Conservation (phyloP, 2,329 filamentous ascomycete genomes). For the Tricladium varicosporioides region DNA sequence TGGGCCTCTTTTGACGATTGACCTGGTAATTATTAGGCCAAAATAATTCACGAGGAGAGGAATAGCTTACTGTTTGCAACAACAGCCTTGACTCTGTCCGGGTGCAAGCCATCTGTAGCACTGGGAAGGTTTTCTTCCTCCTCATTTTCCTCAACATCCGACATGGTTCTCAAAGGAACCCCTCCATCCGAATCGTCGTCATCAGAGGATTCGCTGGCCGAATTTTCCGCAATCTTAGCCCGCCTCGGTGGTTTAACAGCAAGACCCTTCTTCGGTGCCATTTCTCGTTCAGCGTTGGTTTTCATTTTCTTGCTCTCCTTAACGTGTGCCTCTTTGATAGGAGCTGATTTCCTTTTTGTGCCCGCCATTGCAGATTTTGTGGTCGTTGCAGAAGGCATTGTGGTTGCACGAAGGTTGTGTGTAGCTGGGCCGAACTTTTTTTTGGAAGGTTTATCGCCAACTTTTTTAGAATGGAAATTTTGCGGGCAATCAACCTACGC, state of each 20-base stretch:
- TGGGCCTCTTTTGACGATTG: constrained; percentile 82
- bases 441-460: not conserved
- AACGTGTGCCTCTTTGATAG: constrained; percentile 43
- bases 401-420: constrained; percentile 10
- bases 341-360: constrained; percentile 56
- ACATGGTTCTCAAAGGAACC: constrained; percentile 14
- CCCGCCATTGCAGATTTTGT: constrained; percentile 46
- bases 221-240: constrained; percentile 4
- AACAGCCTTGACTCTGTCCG: constrained; percentile 34
- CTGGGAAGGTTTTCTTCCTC: constrained; percentile 37
- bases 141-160: constrained; percentile 26
- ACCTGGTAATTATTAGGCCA: constrained; percentile 38
- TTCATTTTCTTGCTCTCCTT: constrained; percentile 52
- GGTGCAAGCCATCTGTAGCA: constrained; percentile 34
- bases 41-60: constrained; percentile 38
- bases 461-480: constrained; percentile 14
- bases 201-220: constrained; percentile 37
- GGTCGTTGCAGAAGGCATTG: constrained; percentile 35
- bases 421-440: constrained; percentile 11
- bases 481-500: constrained; percentile 17
- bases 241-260: not conserved
- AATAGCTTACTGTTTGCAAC: constrained; percentile 26
- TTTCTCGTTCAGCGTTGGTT: constrained; percentile 29
- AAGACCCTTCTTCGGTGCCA: constrained; percentile 22
- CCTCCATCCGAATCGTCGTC: constrained; percentile 38